Base-by-base conservation (phyloP, 2,329 filamentous ascomycete species). In the Ciborinia camelliae region DNA sequence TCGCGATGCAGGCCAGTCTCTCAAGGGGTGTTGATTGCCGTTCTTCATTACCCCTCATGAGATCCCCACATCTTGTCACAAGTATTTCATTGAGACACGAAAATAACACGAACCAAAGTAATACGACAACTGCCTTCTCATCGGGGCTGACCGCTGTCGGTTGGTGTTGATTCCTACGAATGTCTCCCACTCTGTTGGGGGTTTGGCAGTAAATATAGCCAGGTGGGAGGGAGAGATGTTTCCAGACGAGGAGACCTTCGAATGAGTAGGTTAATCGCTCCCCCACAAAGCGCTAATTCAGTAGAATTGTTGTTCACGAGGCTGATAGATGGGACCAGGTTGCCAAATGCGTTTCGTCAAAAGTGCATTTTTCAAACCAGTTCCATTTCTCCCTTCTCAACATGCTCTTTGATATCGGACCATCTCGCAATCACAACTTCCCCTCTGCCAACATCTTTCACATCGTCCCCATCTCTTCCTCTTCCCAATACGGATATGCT, bases 401-500 rank as follows among this genome's bases (percentile, higher is more conserved):
- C 62, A 58, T 67, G 69, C 26, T 63, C 67, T 23, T 48, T 64
- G 35, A 71, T 67, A 60, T 71, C 78, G 54, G 87, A 81, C 76
- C 72, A 73, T 54, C 71, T 65, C 3, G 70, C 72, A 63, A 73
- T 68, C 12, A 72, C 71, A 12, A 74, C 69, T 41, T 75, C 72
- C 5, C 72, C 72, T 35, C 68, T 70, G 30, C 64, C 64, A 62
- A 85, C 81, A 68, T 86, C 81, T 75, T 90, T 74, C 66, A 79
- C 75, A 76, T 81, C 78, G 79, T 91, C 88, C 68, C 77, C 81
- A 69, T 90, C 87, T 10, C 86, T 87, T 15, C 88, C 88, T 68
- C 82, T 81, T 54, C 90, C 82, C 66, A 92, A 82, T 48, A 94
- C 86, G 75, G 97, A 95, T 1, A 98, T 92, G 7, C 91, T 91